Evolutionary conservation across 2,329 filamentous ascomycete genomes (phyloP), one percentile per base, ranked within the genome.

Genomic region (Aspergillus ochraceoroseus): DNA sequence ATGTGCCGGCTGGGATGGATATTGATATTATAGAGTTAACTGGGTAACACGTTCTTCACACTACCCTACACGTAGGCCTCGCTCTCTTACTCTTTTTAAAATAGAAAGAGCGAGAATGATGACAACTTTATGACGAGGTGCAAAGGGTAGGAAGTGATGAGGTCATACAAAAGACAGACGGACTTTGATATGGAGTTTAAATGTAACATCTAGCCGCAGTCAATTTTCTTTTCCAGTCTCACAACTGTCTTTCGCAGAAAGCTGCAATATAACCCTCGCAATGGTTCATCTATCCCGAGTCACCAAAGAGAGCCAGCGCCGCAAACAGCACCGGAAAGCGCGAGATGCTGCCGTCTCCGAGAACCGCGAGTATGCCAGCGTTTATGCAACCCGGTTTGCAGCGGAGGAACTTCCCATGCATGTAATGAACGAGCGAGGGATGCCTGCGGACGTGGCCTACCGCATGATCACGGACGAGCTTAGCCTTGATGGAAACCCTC

Each of bases 381-480:
- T 95, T 56, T 95, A 95, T 59, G 89, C 87, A 58, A 89, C 85
- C 44, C 78, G 74, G 49, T 94, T 86, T 60, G 88, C 89, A n/a
- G 76, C 77, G 20, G 71, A 83, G 58, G 86, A 94, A 55, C 74
- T 95, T 17, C 89, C 88, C 26, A 79, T 76, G 60, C 73, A 85
- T 58, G 82, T 86, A 69, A 94, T 95, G 79, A 86, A 88, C 2
- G 87, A 94, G 52, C 58, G 68, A 13, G 85, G 92, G 66, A 95
- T 95, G 89, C 89, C 90, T 25, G 80, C 79, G 53, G 79, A 83
- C 48, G 74, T 77, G 0, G 81, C 82, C 1, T 78, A 82, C 52
- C 78, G 83, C 49, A 71, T 86, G 60, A 68, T 82, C 44, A 74
- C 71, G 46, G 77, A 81, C 57, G 78, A 82, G 52, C 60, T 80